Evolutionary conservation across 257 asterid genomes (phyloP), one percentile per base, ranked within the genome.

Genomic region (Ajuga chamaepitys): DNA sequence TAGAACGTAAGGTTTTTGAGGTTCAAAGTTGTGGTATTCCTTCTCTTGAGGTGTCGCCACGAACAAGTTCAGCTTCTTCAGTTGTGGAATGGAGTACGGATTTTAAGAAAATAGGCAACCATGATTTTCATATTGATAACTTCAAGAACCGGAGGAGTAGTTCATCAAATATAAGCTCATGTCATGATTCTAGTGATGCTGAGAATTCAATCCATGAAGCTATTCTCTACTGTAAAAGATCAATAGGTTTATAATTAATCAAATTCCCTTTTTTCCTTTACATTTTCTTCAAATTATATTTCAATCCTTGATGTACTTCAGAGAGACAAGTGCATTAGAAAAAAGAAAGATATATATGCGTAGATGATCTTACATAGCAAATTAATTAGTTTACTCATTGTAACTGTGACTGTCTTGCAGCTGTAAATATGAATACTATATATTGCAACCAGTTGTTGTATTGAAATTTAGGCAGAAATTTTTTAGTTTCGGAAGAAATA

Each of bases 171-270:
- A 13, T 64, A 9, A 75, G 68, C 35, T 67, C 77, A 0, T 58
- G 52, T 48, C 62, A 69, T 59, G 68, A 10, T 61, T 60, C 74
- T 24, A 69, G 58, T 41, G 84, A 83, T 65, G 75, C 64, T 37
- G 83, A 81, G 47, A 72, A 50, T 50, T 75, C 85, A 13, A 74
- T 84, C 62, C 40, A 42, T 40, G 90, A 84, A 61, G 87, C 91
- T 62, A 81, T 84, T 64, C 76, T 79, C 25, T 77, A 84, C 62
- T 84, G 90, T 72, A 84, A 84, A 58, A 79, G 72, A 84, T 79
- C 90, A 57, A 72, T 77, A 52, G 83, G 83, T 77, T 63, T 66
- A 70, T 25, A 7, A 12, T 42, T 38, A 5, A 6, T 38, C 44
- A 38, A 38, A 38, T 38, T 13, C 10, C 10, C 12, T 38, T 9